Evolutionary conservation across 129 eudicot species (phyloP), one percentile per base, ranked within the genome.

Genomic region (Escallonia herrerae): DNA sequence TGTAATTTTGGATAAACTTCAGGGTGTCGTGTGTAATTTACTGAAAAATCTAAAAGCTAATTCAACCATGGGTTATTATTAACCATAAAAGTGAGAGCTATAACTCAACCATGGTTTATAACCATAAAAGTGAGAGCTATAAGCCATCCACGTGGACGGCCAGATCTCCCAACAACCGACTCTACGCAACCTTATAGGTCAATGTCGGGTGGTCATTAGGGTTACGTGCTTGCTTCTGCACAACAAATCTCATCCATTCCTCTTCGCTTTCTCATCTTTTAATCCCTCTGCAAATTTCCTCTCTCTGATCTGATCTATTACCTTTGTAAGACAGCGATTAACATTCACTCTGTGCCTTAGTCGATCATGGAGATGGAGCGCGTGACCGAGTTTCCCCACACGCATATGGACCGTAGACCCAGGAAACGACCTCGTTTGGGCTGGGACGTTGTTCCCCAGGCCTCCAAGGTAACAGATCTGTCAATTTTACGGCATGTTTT

Each of bases 301-400:
- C 42, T 60, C 43, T 56, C 59, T 61, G 40, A 2, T 67, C 8
- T 58, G 33, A 22, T 22, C 33, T 22, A 22, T 22, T 22, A 22
- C 33, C 33, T 22, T 22, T 22, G 33, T 22, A 22, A 22, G 33
- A 22, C 33, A 1, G 33, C 33, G 33, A 67, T 54, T 60, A 55
- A 53, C 4, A 52, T 37, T 48, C 62, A 64, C 45, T 54, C 62
- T 67, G 8, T 69, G 38, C 57, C 47, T 56, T 56, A 39, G 4
- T 40, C 49, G 66, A 51, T 57, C 65, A 91, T 91, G 97, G 97
- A 91, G 84, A 91, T 50, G 83, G 97, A 87, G 56, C 97, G 94
- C 54, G 95, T 85, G 57, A 85, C 89, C 43, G 97, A 87, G 81
- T 79, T 91, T 78, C 89, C 96, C 4, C 76, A 77, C 73, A 79